phyloP scores from a whole-genome alignment of 2,329 filamentous ascomycete species.

The Ambrosiella cleistominuta region DNA sequence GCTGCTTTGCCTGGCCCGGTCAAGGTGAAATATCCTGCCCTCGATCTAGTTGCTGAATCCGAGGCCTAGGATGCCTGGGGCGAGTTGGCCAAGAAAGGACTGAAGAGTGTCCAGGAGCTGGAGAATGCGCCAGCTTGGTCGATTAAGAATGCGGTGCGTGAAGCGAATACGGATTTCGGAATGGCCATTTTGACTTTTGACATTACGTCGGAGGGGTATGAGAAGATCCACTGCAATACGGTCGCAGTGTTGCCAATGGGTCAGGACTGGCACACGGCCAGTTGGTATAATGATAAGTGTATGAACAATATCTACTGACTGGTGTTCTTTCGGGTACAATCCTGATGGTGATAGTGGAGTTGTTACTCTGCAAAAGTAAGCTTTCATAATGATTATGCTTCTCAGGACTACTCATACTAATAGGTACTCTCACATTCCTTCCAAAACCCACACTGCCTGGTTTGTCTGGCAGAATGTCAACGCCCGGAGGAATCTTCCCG shows the following conservation, averaged over 20 bases:
- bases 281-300: conserved; percentile 17
- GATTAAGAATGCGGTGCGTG: conserved; percentile 10
- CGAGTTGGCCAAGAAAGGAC: neutral
- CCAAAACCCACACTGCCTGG: conserved; percentile 14
- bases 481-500: conserved; percentile 11
- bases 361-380: conserved; percentile 20
- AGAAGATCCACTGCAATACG: conserved; percentile 14
- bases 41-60: neutral
- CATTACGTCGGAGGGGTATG: conserved; percentile 2
- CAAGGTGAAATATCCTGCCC: neutral
- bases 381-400: conserved; percentile 2
- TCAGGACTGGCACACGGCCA: conserved; percentile 14
- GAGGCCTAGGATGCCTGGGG: neutral
- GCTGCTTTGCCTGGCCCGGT: too few species aligned
- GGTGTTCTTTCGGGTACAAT: conserved; percentile 21
- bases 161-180: conserved; percentile 8
- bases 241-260: conserved; percentile 5
- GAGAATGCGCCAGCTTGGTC: conserved; percentile 11
- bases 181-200: conserved; percentile 7
- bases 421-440: neutral
- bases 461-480: conserved; percentile 18
- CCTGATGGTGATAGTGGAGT: conserved; percentile 18
- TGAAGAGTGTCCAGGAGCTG: conserved; percentile 3
- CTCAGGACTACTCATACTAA: neutral
- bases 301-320: conserved; percentile 16